Base-by-base conservation (phyloP, 768 basidiomycete genomes). In the Tricholoma saponaceum region DNA sequence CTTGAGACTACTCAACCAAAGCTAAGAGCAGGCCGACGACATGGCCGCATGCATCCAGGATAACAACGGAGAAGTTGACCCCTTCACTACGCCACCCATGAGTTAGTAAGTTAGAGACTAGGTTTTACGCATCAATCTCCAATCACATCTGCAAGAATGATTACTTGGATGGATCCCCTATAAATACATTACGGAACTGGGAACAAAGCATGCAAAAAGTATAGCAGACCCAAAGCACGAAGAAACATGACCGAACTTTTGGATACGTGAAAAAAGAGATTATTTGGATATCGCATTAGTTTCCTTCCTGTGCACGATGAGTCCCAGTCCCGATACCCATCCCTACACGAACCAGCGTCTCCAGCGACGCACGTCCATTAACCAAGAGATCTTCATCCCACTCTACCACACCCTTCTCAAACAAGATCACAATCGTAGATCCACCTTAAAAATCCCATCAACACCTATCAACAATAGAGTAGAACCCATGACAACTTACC, bases 381-480 rank as follows among this genome's bases (percentile, higher is more conserved):
- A 89, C 77, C 30, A 94, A 62, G 16, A 97, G 70, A 70, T 98
- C 95, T 61, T 95, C 90, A 64, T 98, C 96, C 89, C 94, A 99
- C 66, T 87, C 78, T 13, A 98, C 82, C 3, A 73, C 80, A 6
- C 88, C 90, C 67, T 87, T 92, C 72, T 95, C 92, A 63, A 98
- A 95, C 16, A 98, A 70, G 44, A 92, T 72, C 39, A 98, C 95
- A 60, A 97, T 91, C 10, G 95, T 95, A 26, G 92, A 95, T 1
- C 94, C 95, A 55, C 92, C 91, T 93, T 56, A 0, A 6, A 8
- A 52, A 16, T 25, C 18, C 22, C 25, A 49, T 59, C 44, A 37
- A 28, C 30, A 54, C 28, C n/a, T 22, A 23, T 25, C 51, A 18
- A 56, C 55, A 12, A 39, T 9, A 8, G 14, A 54, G 6, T 28